Percentiles rank a stretch among this genome's conserved stretches.
These are phyloP conservation scores for Funneliformis caledonium DNA, from an alignment of 371 early-diverging fungal species.

Conservation along the genomic window DNA sequence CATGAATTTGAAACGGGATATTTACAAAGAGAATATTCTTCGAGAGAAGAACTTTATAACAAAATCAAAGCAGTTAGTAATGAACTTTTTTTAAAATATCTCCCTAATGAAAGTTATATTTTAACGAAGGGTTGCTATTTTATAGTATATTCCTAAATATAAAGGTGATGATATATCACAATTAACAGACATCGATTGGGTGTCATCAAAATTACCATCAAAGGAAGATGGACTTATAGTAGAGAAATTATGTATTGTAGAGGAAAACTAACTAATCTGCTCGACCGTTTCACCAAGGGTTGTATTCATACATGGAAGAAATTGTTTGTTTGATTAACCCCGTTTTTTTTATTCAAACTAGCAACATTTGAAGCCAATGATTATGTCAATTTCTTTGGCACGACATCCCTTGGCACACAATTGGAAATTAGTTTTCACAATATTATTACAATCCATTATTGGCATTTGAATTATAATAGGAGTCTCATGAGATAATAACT, in stretches of 20 bases:
- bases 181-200: slow-evolving; percentile 79
- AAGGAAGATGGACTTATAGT: neutral
- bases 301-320: no score
- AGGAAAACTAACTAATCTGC: no score
- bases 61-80: slow-evolving; percentile 57
- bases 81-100: neutral
- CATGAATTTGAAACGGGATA: slow-evolving; percentile 76
- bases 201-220: slow-evolving; percentile 57
- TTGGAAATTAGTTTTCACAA: no score
- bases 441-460: no score
- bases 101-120: slow-evolving; percentile 1
- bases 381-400: no score
- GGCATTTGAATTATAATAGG: no score
- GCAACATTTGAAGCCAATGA: no score
- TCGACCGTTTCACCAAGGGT: no score
- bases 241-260: neutral
- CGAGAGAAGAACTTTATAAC: slow-evolving; percentile 65
- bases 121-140: neutral
- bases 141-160: slow-evolving; percentile 52
- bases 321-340: no score
- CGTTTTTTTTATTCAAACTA: no score
- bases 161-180: slow-evolving; percentile 65
- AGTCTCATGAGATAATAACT: no score
- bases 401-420: no score
- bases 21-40: slow-evolving; percentile 76